Percentiles rank a stretch among this genome's conserved stretches.
Evolutionary conservation across 768 basidiomycete species (phyloP).

Genomic region (Tubosaeta sp.): DNA sequence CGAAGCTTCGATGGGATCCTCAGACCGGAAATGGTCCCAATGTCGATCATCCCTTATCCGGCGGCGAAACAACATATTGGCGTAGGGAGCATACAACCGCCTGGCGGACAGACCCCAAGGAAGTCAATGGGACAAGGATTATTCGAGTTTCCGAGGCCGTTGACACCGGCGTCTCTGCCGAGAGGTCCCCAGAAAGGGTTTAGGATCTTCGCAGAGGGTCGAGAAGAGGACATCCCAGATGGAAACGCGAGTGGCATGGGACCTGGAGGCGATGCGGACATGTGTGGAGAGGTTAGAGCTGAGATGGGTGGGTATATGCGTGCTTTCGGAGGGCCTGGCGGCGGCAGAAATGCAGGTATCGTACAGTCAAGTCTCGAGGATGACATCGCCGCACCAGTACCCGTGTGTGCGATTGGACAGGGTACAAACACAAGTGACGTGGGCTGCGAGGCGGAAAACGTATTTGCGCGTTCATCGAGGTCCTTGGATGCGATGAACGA

Average conservation of each 20-base stretch:
- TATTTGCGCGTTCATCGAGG: slow-evolving; percentile 7
- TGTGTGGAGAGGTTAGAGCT: background rate
- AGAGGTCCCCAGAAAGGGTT: slow-evolving; percentile 12
- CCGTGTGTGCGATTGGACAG: slow-evolving; percentile 11
- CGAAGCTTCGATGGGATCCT: slow-evolving; percentile 24
- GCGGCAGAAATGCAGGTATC: background rate
- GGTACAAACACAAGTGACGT: background rate
- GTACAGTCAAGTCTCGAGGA: slow-evolving; percentile 3
- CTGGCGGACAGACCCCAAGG: slow-evolving; percentile 17
- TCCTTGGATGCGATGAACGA: slow-evolving; percentile 8
- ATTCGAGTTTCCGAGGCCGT: slow-evolving; percentile 13
- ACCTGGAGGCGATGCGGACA: slow-evolving; percentile 3
- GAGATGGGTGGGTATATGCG: slow-evolving; percentile 26
- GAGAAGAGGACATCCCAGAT: slow-evolving; percentile 1
- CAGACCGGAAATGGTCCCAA: slow-evolving; percentile 17
- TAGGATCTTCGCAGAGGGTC: background rate
- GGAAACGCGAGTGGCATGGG: background rate
- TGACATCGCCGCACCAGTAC: slow-evolving; percentile 16
- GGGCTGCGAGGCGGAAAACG: background rate
- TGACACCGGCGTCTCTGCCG: slow-evolving; percentile 17
- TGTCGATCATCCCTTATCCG: slow-evolving; percentile 24
- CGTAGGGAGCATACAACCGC: slow-evolving; percentile 1
- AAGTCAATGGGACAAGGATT: slow-evolving; percentile 6
- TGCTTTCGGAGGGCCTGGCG: slow-evolving; percentile 5
- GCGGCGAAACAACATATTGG: slow-evolving; percentile 1